Evolutionary conservation across 2,329 filamentous ascomycete species (phyloP).

Genomic region (Macroventuria anomochaeta): DNA sequence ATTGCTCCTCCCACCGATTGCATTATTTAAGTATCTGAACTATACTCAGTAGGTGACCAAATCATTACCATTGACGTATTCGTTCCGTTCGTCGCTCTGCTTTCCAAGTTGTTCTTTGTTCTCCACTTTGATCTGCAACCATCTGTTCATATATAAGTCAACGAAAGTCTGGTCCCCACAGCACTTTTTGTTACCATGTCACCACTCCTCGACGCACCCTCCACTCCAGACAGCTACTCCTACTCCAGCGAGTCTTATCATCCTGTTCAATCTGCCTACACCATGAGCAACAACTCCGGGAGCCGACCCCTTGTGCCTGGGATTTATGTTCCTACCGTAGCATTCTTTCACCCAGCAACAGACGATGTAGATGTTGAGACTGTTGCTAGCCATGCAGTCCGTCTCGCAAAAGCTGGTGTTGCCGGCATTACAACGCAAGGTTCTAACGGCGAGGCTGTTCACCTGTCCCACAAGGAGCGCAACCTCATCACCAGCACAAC

Average conservation of each 20-base stretch:
- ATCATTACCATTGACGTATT: slow-evolving; percentile 45
- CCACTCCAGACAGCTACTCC: slow-evolving; percentile 44
- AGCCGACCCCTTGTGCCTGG: slow-evolving; percentile 49
- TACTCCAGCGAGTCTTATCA: slow-evolving; percentile 38
- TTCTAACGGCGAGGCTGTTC: slow-evolving; percentile 83
- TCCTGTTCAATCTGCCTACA: slow-evolving; percentile 45
- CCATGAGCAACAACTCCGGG: slow-evolving; percentile 47
- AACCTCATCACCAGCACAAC: slow-evolving; percentile 72
- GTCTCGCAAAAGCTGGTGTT: slow-evolving; percentile 74
- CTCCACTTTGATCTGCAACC: slow-evolving; percentile 29
- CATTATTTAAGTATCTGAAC: slow-evolving; percentile 48
- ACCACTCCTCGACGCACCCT: slow-evolving; percentile 50
- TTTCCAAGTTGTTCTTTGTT: slow-evolving; percentile 37
- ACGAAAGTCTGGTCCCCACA: slow-evolving; percentile 19
- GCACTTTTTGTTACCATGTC: slow-evolving; percentile 40
- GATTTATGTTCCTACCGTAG: slow-evolving; percentile 54
- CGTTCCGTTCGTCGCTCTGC: slow-evolving; percentile 38
- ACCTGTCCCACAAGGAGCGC: slow-evolving; percentile 74
- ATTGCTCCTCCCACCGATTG: slow-evolving; percentile 32
- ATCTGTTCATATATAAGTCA: slow-evolving; percentile 39
- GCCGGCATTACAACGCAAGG: slow-evolving; percentile 78
- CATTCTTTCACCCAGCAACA: slow-evolving; percentile 52
- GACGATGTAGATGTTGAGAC: slow-evolving; percentile 53
- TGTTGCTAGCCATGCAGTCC: slow-evolving; percentile 60
- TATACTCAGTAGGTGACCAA: slow-evolving; percentile 37